Conservation (phyloP, 768 basidiomycete genomes). For the Suillus clintonianus region DNA sequence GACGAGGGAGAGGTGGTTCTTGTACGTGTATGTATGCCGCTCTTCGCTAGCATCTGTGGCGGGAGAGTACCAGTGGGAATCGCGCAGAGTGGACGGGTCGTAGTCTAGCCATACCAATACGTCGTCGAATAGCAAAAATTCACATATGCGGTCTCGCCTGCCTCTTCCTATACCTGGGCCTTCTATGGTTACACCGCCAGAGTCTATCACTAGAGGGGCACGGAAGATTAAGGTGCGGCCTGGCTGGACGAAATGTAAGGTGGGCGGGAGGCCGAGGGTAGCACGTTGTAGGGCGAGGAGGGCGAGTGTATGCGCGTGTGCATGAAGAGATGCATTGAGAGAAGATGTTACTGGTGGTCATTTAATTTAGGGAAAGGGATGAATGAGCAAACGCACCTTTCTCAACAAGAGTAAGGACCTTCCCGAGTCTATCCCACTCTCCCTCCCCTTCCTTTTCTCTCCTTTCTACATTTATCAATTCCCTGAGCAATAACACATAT, state of each 20-base stretch:
- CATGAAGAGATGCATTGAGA: slow-evolving; percentile 77
- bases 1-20: slow-evolving; percentile 67
- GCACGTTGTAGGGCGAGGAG: slow-evolving; percentile 79
- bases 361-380: slow-evolving; percentile 4
- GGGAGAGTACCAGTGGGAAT: background rate
- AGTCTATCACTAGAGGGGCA: background rate
- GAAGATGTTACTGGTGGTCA: slow-evolving; percentile 63
- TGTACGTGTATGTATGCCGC: slow-evolving; percentile 57
- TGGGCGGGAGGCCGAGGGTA: slow-evolving; percentile 74
- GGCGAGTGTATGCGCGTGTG: slow-evolving; percentile 73
- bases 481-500: slow-evolving; percentile 81
- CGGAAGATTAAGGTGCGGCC: slow-evolving; percentile 67
- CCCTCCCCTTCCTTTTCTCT: slow-evolving; percentile 46
- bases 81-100: background rate
- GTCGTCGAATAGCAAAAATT: slow-evolving; percentile 2
- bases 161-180: background rate
- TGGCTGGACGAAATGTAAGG: slow-evolving; percentile 76
- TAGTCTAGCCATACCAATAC: background rate
- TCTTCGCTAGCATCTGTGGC: background rate
- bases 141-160: background rate
- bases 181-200: background rate
- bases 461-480: slow-evolving; percentile 70
- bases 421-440: slow-evolving; percentile 64
- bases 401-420: slow-evolving; percentile 65
- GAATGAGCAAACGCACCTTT: slow-evolving; percentile 56